phyloP scores from a whole-genome alignment of 805 yeast genomes.

The Candida sithepensis region DNA sequence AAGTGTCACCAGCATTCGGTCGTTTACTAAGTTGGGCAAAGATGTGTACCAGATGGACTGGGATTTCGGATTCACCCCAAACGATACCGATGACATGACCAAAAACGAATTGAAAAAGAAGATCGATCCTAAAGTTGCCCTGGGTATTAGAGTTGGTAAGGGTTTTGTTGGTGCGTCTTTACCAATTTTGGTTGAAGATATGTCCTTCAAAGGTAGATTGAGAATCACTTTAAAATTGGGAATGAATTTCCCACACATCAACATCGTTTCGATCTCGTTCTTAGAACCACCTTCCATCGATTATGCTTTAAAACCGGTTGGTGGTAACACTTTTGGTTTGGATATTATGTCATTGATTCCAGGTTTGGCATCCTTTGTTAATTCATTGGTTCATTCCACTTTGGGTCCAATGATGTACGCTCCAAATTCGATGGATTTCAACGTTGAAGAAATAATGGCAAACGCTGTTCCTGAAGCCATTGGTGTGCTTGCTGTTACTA shows the following conservation, averaged over 20 bases:
- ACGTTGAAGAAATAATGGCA: constrained; percentile 69
- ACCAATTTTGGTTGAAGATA: constrained; percentile 78
- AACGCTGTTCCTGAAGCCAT: constrained; percentile 61
- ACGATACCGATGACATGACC: constrained; percentile 81
- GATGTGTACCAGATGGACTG: constrained; percentile 79
- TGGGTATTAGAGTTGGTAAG: constrained; percentile 79
- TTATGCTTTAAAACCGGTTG: constrained; percentile 79
- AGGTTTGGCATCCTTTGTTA: constrained; percentile 71
- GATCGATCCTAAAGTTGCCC: constrained; percentile 74
- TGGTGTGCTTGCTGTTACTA: constrained; percentile 65
- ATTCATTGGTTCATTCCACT: constrained; percentile 61
- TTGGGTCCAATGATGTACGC: constrained; percentile 79
- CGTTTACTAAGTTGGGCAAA: constrained; percentile 66
- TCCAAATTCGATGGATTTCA: constrained; percentile 74
- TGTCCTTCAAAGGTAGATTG: constrained; percentile 71
- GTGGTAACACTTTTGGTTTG: constrained; percentile 84
- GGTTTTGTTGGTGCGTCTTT: constrained; percentile 71
- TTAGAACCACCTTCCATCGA: constrained; percentile 77
- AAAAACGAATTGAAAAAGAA: constrained; percentile 65
- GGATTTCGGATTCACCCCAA: constrained; percentile 78
- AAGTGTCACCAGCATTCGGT: constrained; percentile 63
- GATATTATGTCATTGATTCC: constrained; percentile 85
- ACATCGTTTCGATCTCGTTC: constrained; percentile 64
- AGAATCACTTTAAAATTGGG: constrained; percentile 59
- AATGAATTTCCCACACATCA: constrained; percentile 73